Evolutionary conservation across 106 monocot genomes (phyloP).

Genomic region (Cymbidium sinense): DNA sequence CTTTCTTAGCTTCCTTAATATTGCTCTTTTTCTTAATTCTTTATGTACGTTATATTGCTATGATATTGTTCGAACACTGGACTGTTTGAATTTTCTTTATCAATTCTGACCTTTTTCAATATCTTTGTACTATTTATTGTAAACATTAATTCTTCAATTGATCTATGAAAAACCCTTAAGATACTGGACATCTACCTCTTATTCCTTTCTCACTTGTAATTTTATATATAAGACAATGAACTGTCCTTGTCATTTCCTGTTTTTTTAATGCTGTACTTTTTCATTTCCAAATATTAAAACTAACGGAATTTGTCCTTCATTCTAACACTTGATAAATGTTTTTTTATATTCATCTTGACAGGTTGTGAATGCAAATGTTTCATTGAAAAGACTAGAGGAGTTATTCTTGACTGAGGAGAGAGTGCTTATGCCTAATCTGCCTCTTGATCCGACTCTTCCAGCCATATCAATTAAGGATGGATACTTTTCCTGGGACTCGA

Average conservation of each 20-base stretch:
- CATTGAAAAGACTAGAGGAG: slow-evolving; percentile 87
- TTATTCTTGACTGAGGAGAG: slow-evolving; percentile 82
- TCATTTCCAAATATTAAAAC: background rate
- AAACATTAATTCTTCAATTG: no score
- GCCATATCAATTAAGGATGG: slow-evolving; percentile 91
- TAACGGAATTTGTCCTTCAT: background rate
- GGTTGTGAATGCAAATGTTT: slow-evolving; percentile 97
- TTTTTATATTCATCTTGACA: slow-evolving; percentile 22
- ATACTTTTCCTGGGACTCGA: slow-evolving; percentile 94
- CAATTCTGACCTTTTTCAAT: no score
- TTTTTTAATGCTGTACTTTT: slow-evolving; percentile 6
- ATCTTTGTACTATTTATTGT: no score
- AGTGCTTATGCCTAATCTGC: slow-evolving; percentile 84
- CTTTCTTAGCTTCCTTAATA: no score
- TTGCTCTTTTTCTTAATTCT: no score
- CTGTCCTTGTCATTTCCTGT: background rate
- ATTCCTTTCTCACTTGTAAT: background rate
- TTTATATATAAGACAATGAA: background rate
- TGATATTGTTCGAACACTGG: no score
- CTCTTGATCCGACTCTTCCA: slow-evolving; percentile 72
- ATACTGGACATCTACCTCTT: background rate
- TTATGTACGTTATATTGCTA: no score
- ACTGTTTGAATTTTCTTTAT: no score
- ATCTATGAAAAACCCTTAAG: background rate
- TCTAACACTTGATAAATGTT: background rate